phyloP scores from a whole-genome alignment of 2,329 filamentous ascomycete species.

The Drechslerella dactyloides region DNA sequence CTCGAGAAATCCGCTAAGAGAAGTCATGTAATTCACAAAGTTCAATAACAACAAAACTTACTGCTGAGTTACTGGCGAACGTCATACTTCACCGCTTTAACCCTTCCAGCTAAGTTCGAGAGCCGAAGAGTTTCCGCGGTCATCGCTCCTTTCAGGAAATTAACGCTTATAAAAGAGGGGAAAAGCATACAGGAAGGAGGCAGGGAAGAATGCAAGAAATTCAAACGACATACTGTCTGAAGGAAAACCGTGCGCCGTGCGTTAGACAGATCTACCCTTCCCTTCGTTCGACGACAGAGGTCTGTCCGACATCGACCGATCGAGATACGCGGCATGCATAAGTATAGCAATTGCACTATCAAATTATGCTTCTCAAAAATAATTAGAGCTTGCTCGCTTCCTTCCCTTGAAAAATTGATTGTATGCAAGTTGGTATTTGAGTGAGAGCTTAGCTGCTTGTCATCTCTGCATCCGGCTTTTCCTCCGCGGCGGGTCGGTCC shows the following conservation, averaged over 20 bases:
- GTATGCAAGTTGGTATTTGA: conserved; percentile 29
- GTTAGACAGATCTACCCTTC: conserved; percentile 25
- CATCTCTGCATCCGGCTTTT: conserved; percentile 46
- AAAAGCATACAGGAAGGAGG: conserved; percentile 30
- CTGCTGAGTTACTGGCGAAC: conserved; percentile 23
- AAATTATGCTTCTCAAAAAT: conserved; percentile 10
- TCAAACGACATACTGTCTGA: conserved; percentile 47
- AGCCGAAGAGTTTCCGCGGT: conserved; percentile 5
- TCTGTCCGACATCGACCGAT: conserved; percentile 2
- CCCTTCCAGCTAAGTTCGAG: conserved; percentile 3
- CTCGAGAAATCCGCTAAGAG: conserved; percentile 40
- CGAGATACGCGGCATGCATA: background rate
- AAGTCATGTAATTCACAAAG: conserved; percentile 48
- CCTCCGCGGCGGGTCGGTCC: conserved; percentile 5
- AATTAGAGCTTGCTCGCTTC: conserved; percentile 39
- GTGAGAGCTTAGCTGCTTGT: conserved; percentile 51
- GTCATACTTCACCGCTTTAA: conserved; percentile 7
- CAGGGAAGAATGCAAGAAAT: conserved; percentile 17
- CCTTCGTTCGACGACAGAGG: conserved; percentile 16
- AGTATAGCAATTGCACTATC: conserved; percentile 3
- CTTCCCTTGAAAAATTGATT: conserved; percentile 13
- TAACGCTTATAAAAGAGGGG: conserved; percentile 31
- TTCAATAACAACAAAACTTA: conserved; percentile 45
- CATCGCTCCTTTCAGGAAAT: conserved; percentile 15
- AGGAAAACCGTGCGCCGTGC: conserved; percentile 10